Conservation (phyloP, 2,329 filamentous ascomycete species). For the Paracamarosporium sp. region DNA sequence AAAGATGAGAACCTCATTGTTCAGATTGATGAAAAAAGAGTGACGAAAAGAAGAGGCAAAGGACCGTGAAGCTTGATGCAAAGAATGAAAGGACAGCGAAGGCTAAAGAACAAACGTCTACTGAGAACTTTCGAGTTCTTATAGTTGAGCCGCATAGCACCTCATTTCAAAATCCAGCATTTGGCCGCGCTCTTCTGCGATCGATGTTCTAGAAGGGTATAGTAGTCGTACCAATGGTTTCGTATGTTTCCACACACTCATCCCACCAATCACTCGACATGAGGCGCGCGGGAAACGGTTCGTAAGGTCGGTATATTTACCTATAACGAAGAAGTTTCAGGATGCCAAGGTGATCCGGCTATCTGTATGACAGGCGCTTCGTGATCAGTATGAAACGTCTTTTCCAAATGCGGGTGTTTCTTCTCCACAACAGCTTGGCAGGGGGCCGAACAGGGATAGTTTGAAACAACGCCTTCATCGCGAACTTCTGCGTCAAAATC, state of each 20-base stretch:
- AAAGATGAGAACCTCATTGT: slow-evolving; percentile 42
- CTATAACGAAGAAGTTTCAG: not conserved
- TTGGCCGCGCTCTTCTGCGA: not conserved
- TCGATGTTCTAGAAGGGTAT: not conserved
- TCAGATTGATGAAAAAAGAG: slow-evolving; percentile 18
- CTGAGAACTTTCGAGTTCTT: not conserved
- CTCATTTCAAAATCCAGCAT: not conserved
- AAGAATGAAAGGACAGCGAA: slow-evolving; percentile 9
- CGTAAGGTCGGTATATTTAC: not conserved
- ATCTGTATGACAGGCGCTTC: not conserved
- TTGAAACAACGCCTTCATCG: slow-evolving; percentile 21
- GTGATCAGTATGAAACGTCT: slow-evolving; percentile 4
- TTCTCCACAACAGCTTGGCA: slow-evolving; percentile 22
- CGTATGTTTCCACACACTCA: slow-evolving; percentile 6
- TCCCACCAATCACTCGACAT: slow-evolving; percentile 14
- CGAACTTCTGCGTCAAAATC: not conserved
- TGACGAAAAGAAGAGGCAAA: slow-evolving; percentile 18
- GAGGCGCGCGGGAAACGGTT: not conserved
- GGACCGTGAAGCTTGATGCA: slow-evolving; percentile 14
- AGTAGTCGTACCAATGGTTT: not conserved
- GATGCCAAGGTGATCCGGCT: not conserved
- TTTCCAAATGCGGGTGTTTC: not conserved
- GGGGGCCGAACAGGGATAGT: slow-evolving; percentile 11
- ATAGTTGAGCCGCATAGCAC: slow-evolving; percentile 2
- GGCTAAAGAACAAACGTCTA: not conserved